These are phyloP conservation scores for Colletotrichum sp. DNA, from an alignment of 2,329 filamentous ascomycete genomes.

Conservation along the genomic window DNA sequence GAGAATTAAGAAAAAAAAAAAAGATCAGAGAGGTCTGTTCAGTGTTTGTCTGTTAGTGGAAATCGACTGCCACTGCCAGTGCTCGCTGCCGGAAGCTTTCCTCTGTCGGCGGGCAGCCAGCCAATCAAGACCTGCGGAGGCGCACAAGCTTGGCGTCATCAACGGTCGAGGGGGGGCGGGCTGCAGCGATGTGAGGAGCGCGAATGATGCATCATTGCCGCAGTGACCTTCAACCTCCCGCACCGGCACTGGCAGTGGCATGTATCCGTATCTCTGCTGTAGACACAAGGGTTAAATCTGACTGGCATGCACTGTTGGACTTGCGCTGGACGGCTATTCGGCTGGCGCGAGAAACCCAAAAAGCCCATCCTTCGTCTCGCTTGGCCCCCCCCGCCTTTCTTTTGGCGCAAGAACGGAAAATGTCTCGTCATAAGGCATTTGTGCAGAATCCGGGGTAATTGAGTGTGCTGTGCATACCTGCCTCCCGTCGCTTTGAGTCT, in stretches of 20 bases:
- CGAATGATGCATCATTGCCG: conserved; percentile 15
- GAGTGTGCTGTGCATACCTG: background rate
- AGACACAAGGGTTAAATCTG: background rate
- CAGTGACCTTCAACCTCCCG: conserved; percentile 7
- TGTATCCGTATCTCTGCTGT: background rate
- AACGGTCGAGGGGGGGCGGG: conserved; percentile 7
- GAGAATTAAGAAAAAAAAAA: background rate
- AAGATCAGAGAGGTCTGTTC: background rate
- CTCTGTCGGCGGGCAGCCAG: background rate
- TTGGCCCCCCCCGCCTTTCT: conserved; percentile 7
- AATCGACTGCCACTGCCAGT: background rate
- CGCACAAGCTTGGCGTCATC: conserved; percentile 17
- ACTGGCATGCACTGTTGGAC: conserved; percentile 20
- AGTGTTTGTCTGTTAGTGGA: background rate
- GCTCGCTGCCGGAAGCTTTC: conserved; percentile 3
- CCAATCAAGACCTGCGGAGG: conserved; percentile 1
- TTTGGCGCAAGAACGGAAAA: background rate
- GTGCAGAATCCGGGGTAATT: conserved; percentile 15
- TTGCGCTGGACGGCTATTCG: conserved; percentile 34
- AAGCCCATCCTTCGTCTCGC: conserved; percentile 39
- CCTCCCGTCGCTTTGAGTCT: background rate
- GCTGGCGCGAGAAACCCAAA: conserved; percentile 35
- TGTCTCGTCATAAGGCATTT: conserved; percentile 7
- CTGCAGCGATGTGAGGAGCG: background rate
- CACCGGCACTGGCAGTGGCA: conserved; percentile 2